A percentile compares a stretch with the other conserved stretches of the same genome.
Evolutionary conservation across 176 grass and related monocot genomes (phyloP).

Genomic region (Olyra latifolia): DNA sequence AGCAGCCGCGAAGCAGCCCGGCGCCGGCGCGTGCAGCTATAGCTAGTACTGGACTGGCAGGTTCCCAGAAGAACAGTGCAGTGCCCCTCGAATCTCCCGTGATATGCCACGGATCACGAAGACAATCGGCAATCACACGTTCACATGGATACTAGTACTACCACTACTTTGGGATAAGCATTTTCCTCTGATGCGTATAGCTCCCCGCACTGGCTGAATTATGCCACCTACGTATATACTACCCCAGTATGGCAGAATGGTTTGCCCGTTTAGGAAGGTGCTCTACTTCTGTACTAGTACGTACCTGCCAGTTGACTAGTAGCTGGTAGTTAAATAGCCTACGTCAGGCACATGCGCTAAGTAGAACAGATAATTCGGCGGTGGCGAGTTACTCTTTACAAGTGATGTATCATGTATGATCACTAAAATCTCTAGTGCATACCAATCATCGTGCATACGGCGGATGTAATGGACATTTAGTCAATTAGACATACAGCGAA

Average conservation of each 20-base stretch:
- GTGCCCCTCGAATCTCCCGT: background rate
- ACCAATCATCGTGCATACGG: background rate
- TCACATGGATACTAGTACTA: background rate
- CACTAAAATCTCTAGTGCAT: background rate
- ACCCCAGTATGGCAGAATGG: too few relatives aligned
- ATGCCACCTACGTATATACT: too few relatives aligned
- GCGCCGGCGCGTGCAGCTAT: background rate
- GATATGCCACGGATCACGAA: background rate
- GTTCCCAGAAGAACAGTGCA: background rate
- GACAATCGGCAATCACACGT: background rate
- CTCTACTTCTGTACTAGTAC: too few relatives aligned
- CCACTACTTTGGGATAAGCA: background rate
- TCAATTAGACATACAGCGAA: background rate
- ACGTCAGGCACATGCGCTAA: background rate
- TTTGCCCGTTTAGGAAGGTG: too few relatives aligned
- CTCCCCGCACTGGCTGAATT: too few relatives aligned
- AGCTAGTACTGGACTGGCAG: background rate
- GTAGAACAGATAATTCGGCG: background rate
- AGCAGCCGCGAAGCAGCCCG: slow-evolving; percentile 19
- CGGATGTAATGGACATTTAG: background rate
- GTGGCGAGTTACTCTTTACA: background rate
- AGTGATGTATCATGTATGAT: background rate
- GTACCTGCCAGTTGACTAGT: background rate
- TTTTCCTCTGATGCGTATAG: too few relatives aligned
- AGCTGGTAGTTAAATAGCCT: background rate